phyloP scores from a whole-genome alignment of 768 basidiomycete genomes.

The Boletellus ananas region DNA sequence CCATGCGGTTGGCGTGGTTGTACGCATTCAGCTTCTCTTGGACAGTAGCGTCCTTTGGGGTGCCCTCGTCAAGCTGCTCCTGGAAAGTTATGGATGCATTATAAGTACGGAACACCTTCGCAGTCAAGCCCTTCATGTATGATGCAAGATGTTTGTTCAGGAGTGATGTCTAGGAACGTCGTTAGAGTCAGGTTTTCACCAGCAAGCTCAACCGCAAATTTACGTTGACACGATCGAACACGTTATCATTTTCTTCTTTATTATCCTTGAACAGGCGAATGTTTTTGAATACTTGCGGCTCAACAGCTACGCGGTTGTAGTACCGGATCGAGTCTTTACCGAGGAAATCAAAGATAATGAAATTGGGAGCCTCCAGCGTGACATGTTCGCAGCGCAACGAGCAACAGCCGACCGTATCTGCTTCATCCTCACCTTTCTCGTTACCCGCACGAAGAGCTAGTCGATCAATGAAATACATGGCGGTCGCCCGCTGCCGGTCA shows the following conservation, averaged over 20 bases:
- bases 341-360: slow-evolving; percentile 92
- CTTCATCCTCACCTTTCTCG: slow-evolving; percentile 99
- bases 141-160: slow-evolving; percentile 90
- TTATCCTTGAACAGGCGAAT: slow-evolving; percentile 95
- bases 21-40: slow-evolving; percentile 97
- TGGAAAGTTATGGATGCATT: slow-evolving; percentile 98
- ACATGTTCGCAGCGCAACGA: slow-evolving; percentile 96
- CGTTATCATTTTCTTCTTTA: slow-evolving; percentile 79
- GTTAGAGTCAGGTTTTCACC: slow-evolving; percentile 16
- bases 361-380: slow-evolving; percentile 83
- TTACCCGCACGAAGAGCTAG: slow-evolving; percentile 98
- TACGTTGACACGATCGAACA: slow-evolving; percentile 95
- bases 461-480: slow-evolving; percentile 98
- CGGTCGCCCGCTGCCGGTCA: slow-evolving; percentile 94
- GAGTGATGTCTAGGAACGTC: slow-evolving; percentile 55
- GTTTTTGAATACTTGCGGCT: slow-evolving; percentile 95
- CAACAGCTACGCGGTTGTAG: slow-evolving; percentile 87
- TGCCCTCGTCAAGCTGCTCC: slow-evolving; percentile 75
- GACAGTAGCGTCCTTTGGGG: slow-evolving; percentile 64
- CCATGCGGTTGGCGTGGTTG: slow-evolving; percentile 94
- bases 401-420: slow-evolving; percentile 98
- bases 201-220: slow-evolving; percentile 1
- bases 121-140: slow-evolving; percentile 97
- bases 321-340: slow-evolving; percentile 99
- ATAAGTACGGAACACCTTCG: slow-evolving; percentile 99